Base-by-base conservation (phyloP, 1,284 basidiomycete genomes). In the Vanrija sp. region DNA sequence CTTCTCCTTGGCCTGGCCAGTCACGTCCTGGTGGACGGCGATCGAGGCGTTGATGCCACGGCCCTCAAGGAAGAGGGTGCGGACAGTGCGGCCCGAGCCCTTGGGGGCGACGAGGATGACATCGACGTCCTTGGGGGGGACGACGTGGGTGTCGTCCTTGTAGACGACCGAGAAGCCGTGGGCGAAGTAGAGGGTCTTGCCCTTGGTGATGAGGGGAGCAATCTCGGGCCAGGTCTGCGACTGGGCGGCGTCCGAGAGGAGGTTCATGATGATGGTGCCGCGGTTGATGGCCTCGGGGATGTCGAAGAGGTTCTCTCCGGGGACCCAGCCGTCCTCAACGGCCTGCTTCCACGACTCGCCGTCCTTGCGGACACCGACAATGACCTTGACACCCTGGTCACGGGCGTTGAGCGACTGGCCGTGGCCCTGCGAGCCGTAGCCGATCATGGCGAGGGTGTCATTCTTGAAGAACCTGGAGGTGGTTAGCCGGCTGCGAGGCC, bases 151-250 rank as follows among this genome's bases (percentile, higher is more conserved):
- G 80, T 98, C 91, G 21, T 98, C 86, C 83, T 95, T 92, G 87
- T 89, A 99, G 65, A 98, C 92, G 67, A 98, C 85, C 66, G 94
- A 98, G 87, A 99, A 99, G 73, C 96, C 96, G 79, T 99, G 96
- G 8, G 94, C 92, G 83, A 98, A 99, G 87, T 98, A 98, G 66
- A 99, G 87, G 23, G 96, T 98, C 85, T 98, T 98, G 80, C 91
- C 94, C 85, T 95, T 93, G 79, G 91, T 97, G 82, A 98, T 92
- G 67, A 93, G 83, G 60, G 94, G 92, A 44, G 86, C 87, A 70
- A 99, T 74, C 60, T 84, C 81, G 47, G 86, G 81, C 95, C 95
- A 99, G 39, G 93, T 97, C 76, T 88, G 84, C 29, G 91, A 93
- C 81, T 98, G 96, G 29, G 95, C 95, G 51, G 96, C 96, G 76